Evolutionary conservation across 176 grass and related monocot genomes (phyloP).

Genomic region (Ensete glaucum): DNA sequence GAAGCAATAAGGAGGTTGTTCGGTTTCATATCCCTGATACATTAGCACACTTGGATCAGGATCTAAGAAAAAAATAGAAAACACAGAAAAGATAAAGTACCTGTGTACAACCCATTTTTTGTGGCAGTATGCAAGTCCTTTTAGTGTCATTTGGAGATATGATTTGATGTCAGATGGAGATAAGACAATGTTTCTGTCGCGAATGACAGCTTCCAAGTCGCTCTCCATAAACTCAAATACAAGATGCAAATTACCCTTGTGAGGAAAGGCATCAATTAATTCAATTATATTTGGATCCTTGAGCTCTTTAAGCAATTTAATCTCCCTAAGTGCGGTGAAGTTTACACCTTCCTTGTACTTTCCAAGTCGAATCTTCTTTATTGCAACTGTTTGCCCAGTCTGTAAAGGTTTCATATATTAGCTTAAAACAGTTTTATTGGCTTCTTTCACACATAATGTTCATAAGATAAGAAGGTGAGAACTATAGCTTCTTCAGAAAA

Average conservation of each 20-base stretch:
- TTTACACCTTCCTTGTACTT: conserved; percentile 95
- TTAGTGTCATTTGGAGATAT: conserved; percentile 92
- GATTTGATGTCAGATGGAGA: conserved; percentile 91
- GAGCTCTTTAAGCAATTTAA: conserved; percentile 89
- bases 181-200: conserved; percentile 71
- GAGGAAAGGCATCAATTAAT: conserved; percentile 84
- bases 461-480: neutral
- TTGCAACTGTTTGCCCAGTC: conserved; percentile 80
- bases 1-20: conserved; percentile 90
- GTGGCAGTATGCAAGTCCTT: conserved; percentile 83
- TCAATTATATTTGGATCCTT: conserved; percentile 93
- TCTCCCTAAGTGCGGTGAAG: conserved; percentile 95
- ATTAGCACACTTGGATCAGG: conserved; percentile 6
- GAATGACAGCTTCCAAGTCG: conserved; percentile 92
- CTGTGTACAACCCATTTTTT: conserved; percentile 99
- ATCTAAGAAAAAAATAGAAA: conserved; percentile 12
- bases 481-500: neutral
- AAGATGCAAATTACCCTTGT: conserved; percentile 89
- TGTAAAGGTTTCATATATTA: conserved; percentile 36
- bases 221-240: conserved; percentile 99
- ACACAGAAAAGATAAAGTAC: conserved; percentile 35
- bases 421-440: conserved; percentile 1
- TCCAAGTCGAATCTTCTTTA: conserved; percentile 87
- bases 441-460: neutral
- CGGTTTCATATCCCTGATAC: conserved; percentile 93